Conservation (phyloP, 2,329 filamentous ascomycete genomes). For the Curvularia sp. region DNA sequence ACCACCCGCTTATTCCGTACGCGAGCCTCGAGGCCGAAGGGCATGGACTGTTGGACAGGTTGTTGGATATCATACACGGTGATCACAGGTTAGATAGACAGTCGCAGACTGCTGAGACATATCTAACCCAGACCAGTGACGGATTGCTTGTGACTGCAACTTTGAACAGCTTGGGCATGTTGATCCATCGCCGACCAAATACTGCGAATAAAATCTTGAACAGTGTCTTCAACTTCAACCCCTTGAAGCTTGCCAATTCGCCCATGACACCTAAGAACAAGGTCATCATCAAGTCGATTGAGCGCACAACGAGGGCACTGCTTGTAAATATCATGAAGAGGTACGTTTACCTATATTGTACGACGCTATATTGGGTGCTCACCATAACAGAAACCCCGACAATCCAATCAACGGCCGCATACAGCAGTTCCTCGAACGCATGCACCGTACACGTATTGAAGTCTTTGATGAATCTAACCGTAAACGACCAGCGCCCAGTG, state of each 20-base stretch:
- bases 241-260: constrained; percentile 77
- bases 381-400: constrained; percentile 71
- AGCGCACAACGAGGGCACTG: constrained; percentile 86
- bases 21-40: constrained; percentile 90
- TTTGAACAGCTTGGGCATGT: constrained; percentile 81
- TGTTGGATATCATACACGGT: constrained; percentile 85
- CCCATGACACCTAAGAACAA: constrained; percentile 79
- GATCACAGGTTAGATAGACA: constrained; percentile 72
- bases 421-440: constrained; percentile 83
- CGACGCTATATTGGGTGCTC: constrained; percentile 8
- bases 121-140: constrained; percentile 66
- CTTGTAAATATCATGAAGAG: constrained; percentile 82
- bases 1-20: constrained; percentile 80
- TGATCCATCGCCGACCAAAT: constrained; percentile 81
- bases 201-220: constrained; percentile 86
- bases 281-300: constrained; percentile 90
- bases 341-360: constrained; percentile 54
- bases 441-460: constrained; percentile 78
- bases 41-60: constrained; percentile 85
- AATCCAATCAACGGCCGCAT: constrained; percentile 78
- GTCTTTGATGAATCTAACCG: constrained; percentile 78
- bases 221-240: constrained; percentile 89
- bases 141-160: constrained; percentile 88
- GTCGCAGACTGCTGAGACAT: constrained; percentile 12
- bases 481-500: constrained; percentile 76